These are phyloP conservation scores for Yamadazyma dushanensis DNA, from an alignment of 1,139 yeast species.

Conservation along the genomic window DNA sequence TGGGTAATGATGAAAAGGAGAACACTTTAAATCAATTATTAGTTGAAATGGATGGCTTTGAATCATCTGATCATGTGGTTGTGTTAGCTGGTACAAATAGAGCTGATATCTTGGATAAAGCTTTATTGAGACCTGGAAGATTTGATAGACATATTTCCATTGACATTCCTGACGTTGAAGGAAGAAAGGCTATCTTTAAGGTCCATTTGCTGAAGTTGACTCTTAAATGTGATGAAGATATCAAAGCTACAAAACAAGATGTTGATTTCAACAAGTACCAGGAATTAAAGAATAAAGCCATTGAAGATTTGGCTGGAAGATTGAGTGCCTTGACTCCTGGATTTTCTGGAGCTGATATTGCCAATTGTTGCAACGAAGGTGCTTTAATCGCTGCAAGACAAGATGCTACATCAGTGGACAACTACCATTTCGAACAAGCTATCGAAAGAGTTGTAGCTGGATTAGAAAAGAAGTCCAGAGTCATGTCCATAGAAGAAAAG, in stretches of 20 bases:
- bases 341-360: constrained; percentile 84
- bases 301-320: constrained; percentile 66
- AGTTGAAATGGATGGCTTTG: constrained; percentile 86
- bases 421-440: constrained; percentile 72
- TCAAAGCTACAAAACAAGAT: constrained; percentile 38
- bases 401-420: constrained; percentile 54
- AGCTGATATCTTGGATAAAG: constrained; percentile 75
- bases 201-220: constrained; percentile 65
- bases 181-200: constrained; percentile 71
- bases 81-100: constrained; percentile 84
- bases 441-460: constrained; percentile 84
- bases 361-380: constrained; percentile 81
- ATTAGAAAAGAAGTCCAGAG: constrained; percentile 68
- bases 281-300: constrained; percentile 46
- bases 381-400: constrained; percentile 79
- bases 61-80: constrained; percentile 71
- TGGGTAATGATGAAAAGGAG: constrained; percentile 82
- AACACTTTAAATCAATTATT: constrained; percentile 75
- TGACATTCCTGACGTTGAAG: constrained; percentile 76
- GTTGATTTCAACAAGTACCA: constrained; percentile 50
- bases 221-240: constrained; percentile 40
- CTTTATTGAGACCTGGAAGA: constrained; percentile 80
- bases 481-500: constrained; percentile 70
- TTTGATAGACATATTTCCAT: constrained; percentile 75
- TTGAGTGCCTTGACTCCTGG: constrained; percentile 82